Evolutionary conservation across 805 yeast genomes (phyloP).

Genomic region (Myxozyma vanderwaltii): DNA sequence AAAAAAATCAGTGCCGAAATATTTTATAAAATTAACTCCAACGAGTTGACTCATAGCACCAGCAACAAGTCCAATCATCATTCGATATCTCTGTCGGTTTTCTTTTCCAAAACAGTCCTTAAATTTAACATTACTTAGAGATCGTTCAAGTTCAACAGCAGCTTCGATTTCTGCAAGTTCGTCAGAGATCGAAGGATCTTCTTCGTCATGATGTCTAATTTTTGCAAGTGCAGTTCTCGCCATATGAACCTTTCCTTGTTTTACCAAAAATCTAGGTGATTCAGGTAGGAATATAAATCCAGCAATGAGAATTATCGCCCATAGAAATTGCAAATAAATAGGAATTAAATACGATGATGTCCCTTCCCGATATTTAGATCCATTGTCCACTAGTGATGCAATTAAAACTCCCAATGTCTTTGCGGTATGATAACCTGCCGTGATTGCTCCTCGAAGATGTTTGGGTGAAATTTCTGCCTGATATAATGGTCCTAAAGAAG

Average conservation of each 20-base stretch:
- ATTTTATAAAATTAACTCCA: constrained; percentile 87
- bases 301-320: constrained; percentile 58
- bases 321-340: constrained; percentile 67
- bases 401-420: constrained; percentile 71
- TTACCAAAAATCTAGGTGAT: constrained; percentile 70
- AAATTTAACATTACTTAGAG: constrained; percentile 17
- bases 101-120: constrained; percentile 38
- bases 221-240: constrained; percentile 61
- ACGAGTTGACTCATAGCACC: constrained; percentile 90
- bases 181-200: constrained; percentile 50
- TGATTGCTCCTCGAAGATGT: constrained; percentile 76
- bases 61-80: constrained; percentile 64
- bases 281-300: constrained; percentile 71
- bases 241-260: constrained; percentile 55
- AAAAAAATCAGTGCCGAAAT: constrained; percentile 85
- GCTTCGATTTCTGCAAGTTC: constrained; percentile 55
- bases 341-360: constrained; percentile 74
- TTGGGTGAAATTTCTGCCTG: constrained; percentile 79
- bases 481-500: constrained; percentile 76
- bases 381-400: constrained; percentile 72
- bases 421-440: constrained; percentile 73
- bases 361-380: constrained; percentile 55
- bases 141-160: constrained; percentile 50
- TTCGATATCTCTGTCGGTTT: constrained; percentile 38
- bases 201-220: constrained; percentile 48